Conservation (phyloP, 2,329 filamentous ascomycete genomes). For the Colletotrichum australisinense region DNA sequence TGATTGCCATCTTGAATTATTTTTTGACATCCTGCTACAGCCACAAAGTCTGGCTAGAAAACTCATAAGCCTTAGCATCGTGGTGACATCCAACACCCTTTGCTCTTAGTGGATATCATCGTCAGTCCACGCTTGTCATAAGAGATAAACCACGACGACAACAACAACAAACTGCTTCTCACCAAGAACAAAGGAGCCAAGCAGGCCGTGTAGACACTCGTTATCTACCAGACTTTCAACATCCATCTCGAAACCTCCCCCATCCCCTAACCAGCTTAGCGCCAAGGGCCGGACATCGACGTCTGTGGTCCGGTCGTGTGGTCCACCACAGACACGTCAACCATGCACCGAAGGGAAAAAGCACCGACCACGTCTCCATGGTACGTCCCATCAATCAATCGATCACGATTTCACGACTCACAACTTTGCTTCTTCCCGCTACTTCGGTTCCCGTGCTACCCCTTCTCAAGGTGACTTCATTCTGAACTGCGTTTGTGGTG, state of each 20-base stretch:
- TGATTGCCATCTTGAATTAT: too few relatives aligned
- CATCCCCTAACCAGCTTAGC: conserved; percentile 1
- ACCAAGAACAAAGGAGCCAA: neutral
- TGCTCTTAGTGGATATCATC: too few relatives aligned
- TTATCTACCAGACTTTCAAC: neutral
- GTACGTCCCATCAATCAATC: neutral
- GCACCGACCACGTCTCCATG: conserved; percentile 1
- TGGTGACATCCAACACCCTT: too few relatives aligned
- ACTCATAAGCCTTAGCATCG: too few relatives aligned
- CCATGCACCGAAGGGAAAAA: conserved; percentile 19
- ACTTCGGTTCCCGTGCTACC: neutral
- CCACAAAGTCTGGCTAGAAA: too few relatives aligned
- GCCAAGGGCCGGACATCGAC: conserved; percentile 8
- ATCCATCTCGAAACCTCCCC: neutral
- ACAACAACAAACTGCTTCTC: neutral
- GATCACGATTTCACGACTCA: neutral
- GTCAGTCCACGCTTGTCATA: neutral
- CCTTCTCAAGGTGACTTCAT: neutral
- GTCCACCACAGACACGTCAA: conserved; percentile 32
- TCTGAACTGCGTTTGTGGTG: neutral
- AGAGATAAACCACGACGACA: neutral
- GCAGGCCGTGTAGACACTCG: neutral
- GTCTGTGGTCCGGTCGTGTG: conserved; percentile 4
- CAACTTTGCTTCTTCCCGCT: neutral
- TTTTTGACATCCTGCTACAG: too few relatives aligned